phyloP scores from a whole-genome alignment of 441 rosid species.

The Gossypium trilobum region DNA sequence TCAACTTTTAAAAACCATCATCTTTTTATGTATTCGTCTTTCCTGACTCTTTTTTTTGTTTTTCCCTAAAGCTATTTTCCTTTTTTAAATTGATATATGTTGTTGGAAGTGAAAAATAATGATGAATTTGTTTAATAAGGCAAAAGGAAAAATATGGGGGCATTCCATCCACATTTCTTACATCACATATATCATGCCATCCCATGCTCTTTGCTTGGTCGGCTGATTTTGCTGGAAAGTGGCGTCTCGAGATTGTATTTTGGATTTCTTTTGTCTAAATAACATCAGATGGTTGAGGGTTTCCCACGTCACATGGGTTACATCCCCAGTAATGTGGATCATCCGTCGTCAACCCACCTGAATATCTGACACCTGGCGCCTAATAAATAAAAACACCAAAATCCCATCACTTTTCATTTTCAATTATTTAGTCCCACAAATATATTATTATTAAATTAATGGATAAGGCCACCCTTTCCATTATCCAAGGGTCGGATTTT shows the following conservation, averaged over 20 bases:
- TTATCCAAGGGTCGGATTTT: conserved; percentile 17
- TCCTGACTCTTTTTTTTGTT: neutral
- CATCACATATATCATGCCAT: neutral
- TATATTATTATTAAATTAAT: too few relatives aligned
- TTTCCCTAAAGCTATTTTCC: neutral
- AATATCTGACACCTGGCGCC: neutral
- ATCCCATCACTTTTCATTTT: neutral
- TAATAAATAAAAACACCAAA: neutral
- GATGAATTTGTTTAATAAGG: neutral
- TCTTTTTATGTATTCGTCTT: neutral
- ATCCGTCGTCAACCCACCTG: neutral
- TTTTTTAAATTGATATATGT: neutral
- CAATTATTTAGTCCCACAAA: neutral
- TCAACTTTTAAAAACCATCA: neutral
- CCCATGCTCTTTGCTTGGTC: neutral
- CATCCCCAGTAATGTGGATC: neutral
- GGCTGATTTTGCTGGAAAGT: neutral
- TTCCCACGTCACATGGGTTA: neutral
- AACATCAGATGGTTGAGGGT: neutral
- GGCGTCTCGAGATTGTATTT: neutral
- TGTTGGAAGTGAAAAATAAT: too few relatives aligned
- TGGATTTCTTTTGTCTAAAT: neutral
- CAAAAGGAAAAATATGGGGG: neutral
- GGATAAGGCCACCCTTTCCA: conserved; percentile 15
- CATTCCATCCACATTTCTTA: neutral